Conservation (phyloP, 371 early-diverging fungal genomes). For the Mortierella sp. region DNA sequence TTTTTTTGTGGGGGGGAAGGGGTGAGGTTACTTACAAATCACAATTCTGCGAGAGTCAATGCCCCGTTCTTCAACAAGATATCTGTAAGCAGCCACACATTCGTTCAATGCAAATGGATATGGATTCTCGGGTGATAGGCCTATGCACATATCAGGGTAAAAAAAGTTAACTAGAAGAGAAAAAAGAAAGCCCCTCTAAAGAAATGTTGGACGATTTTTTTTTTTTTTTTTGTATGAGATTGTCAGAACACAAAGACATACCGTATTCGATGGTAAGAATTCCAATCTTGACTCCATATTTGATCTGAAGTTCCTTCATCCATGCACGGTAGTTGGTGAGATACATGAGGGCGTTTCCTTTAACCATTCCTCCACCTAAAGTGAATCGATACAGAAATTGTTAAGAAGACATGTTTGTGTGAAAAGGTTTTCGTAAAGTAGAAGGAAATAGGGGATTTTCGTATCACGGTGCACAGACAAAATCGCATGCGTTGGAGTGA, state of each 20-base stretch:
- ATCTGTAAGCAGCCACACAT: conserved; percentile 61
- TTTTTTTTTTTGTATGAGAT: too few species aligned
- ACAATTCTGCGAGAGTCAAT: conserved; percentile 41
- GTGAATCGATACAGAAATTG: neutral
- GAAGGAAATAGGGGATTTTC: neutral
- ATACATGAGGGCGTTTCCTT: conserved; percentile 53
- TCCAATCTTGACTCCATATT: conserved; percentile 63
- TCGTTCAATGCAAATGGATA: conserved; percentile 64
- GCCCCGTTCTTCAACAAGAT: conserved; percentile 54
- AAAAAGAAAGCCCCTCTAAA: too few species aligned
- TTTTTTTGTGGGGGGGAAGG: too few species aligned
- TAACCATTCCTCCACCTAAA: conserved; percentile 53
- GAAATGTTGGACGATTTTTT: too few species aligned
- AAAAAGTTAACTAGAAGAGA: too few species aligned
- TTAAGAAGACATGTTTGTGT: too few species aligned
- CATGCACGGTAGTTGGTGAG: conserved; percentile 53
- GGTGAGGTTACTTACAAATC: too few species aligned
- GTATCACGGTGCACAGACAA: too few species aligned
- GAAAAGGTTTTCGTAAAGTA: conserved; percentile 16
- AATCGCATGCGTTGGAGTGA: too few species aligned
- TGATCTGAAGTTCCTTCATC: conserved; percentile 62
- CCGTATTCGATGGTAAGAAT: conserved; percentile 69
- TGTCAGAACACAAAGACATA: conserved; percentile 13
- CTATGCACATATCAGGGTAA: conserved; percentile 10
- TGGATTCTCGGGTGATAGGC: conserved; percentile 51